phyloP scores from a whole-genome alignment of 2,329 filamentous ascomycete species.

The Lojkania enalia region DNA sequence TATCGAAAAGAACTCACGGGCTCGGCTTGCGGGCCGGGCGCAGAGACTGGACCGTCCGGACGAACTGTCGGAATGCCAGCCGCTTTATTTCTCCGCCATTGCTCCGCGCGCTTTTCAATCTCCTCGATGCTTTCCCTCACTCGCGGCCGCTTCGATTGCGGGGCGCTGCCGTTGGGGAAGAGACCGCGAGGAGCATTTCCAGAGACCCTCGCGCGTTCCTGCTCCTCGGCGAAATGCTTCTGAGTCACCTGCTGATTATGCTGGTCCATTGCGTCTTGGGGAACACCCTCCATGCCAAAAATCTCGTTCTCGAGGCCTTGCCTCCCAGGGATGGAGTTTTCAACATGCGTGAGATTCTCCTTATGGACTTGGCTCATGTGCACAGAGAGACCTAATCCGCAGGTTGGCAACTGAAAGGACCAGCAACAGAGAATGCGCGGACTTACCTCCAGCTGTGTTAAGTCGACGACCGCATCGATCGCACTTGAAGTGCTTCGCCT shows the following conservation, averaged over 20 bases:
- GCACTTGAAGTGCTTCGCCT: constrained; percentile 99
- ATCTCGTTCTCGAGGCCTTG: constrained; percentile 90
- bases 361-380: constrained; percentile 99
- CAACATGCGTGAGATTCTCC: constrained; percentile 81
- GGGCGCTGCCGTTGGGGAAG: constrained; percentile 43
- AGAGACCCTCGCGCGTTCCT: constrained; percentile 77
- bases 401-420: neutral
- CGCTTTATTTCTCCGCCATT: constrained; percentile 32
- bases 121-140: constrained; percentile 73
- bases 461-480: constrained; percentile 84
- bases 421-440: neutral
- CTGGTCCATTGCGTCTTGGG: constrained; percentile 77
- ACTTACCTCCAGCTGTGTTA: constrained; percentile 89
- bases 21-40: too few species aligned
- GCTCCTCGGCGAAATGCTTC: constrained; percentile 82
- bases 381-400: constrained; percentile 75
- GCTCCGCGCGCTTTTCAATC: constrained; percentile 76
- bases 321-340: constrained; percentile 88
- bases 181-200: constrained; percentile 73
- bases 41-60: too few species aligned
- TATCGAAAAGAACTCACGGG: too few species aligned
- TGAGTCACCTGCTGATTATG: constrained; percentile 86
- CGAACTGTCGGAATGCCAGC: too few species aligned
- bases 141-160: constrained; percentile 64
- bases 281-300: constrained; percentile 97